Percentiles rank a stretch among this genome's conserved stretches.
phyloP scores from a whole-genome alignment of 208 protist species.

The Naegleria lovaniensis region DNA sequence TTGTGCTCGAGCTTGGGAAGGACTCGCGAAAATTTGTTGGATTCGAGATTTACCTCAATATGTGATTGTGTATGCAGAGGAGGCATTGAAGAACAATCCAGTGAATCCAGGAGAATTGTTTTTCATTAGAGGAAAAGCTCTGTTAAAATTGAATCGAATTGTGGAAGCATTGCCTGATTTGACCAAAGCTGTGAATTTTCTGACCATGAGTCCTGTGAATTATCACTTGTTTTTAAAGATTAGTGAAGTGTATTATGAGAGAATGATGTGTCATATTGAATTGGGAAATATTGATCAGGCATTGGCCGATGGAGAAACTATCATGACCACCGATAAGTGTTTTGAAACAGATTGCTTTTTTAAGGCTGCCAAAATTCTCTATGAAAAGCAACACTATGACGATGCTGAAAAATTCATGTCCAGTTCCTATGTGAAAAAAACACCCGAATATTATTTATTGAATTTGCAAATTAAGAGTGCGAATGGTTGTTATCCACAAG shows the following conservation, averaged over 20 bases:
- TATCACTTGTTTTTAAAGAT: conserved; percentile 3
- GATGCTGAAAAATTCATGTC: not conserved
- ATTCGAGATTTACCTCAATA: not conserved
- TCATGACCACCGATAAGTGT: not conserved
- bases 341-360: conserved; percentile 15
- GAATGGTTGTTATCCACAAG: not conserved
- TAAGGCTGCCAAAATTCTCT: not conserved
- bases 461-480: not conserved
- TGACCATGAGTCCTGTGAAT: not conserved
- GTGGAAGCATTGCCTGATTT: not conserved
- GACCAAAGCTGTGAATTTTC: not conserved
- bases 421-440: not conserved
- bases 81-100: not conserved
- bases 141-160: not conserved
- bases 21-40: not conserved
- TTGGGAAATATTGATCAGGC: not conserved
- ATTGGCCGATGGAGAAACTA: not conserved
- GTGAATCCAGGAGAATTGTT: not conserved
- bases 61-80: conserved; percentile 17
- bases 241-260: conserved; percentile 12
- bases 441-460: not conserved
- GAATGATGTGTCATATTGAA: conserved; percentile 1
- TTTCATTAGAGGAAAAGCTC: not conserved
- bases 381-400: not conserved
- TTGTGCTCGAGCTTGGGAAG: conserved; percentile 15